Base-by-base conservation (phyloP, 2,329 filamentous ascomycete genomes). In the Neopestalotiopsis clavispora region DNA sequence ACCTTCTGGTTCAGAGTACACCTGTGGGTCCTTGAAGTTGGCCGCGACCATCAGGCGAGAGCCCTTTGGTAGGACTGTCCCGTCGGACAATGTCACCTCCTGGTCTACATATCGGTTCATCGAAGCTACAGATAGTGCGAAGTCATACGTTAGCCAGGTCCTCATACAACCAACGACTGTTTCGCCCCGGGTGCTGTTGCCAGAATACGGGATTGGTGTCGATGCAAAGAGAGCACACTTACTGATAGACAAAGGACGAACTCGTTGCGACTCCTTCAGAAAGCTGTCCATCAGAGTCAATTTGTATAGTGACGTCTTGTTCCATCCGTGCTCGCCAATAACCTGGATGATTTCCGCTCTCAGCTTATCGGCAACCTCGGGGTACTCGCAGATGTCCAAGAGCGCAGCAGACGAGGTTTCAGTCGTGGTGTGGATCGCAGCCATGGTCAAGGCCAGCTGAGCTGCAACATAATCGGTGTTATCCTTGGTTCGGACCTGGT, bases 361-460 rank as follows among this genome's bases (percentile, higher is more conserved):
- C 30, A 86, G 74, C 28, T 80, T 78, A 40, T 84, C 79, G 28
- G 81, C 74, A 68, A 82, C 80, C 66, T 86, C 83, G 1, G 84
- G 84, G 42, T 77, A 71, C 45, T 80, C 74, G 40, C 79, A 80
- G 17, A 88, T 74, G 66, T 87, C 84, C 61, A 81, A 80, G 58
- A 87, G 72, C 6, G 67, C 80, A 69, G 64, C 80, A 2, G 78
- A 79, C 1, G 74, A 69, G 1, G 77, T 72, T 40, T 82, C 79
- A 0, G 80, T 79, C 0, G 83, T 83, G 6, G 80, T 84, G 70
- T 85, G 82, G 14, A 84, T 81, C 3, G 82, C 81, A 1, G 79
- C 81, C 66, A 80, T 72, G 12, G 78, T 77, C 20, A 83, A 69
- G 23, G 74, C 73, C n/a, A 84, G 72, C 72, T 83, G 80, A 0